Evolutionary conservation across 495 filamentous ascomycete genomes (phyloP).

Genomic region (Penicillium roqueforti): DNA sequence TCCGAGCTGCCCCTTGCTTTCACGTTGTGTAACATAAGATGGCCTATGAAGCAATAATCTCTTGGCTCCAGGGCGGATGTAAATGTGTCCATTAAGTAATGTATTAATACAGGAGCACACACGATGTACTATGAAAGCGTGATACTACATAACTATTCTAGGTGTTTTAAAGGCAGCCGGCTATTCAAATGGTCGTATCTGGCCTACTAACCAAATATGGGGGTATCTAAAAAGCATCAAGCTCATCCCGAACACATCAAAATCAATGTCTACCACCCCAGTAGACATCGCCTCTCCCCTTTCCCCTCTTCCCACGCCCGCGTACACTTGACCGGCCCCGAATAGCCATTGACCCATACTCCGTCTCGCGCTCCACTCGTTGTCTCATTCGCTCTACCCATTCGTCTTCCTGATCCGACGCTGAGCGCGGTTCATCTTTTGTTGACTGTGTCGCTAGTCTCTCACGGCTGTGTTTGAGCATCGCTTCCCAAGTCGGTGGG

Average conservation of each 20-base stretch:
- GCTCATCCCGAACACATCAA: neutral
- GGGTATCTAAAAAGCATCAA: conserved; percentile 6
- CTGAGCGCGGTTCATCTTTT: neutral
- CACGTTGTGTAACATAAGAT: neutral
- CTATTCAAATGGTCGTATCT: neutral
- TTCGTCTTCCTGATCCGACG: conserved; percentile 4
- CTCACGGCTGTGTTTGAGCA: conserved; percentile 14
- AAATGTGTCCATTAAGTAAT: neutral
- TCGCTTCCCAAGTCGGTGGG: conserved; percentile 21
- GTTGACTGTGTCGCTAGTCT: conserved; percentile 3
- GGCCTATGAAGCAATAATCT: neutral
- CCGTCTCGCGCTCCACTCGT: conserved; percentile 22
- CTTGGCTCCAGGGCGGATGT: neutral
- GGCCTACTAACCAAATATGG: neutral
- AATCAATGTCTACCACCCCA: conserved; percentile 12
- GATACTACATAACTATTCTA: too few species aligned
- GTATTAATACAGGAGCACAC: neutral
- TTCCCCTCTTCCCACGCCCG: conserved; percentile 17
- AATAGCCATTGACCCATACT: conserved; percentile 35
- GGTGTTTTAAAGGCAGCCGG: neutral
- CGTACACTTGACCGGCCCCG: conserved; percentile 24
- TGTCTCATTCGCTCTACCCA: conserved; percentile 16
- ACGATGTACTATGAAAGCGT: neutral
- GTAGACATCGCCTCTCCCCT: conserved; percentile 14
- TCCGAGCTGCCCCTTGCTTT: neutral